Evolutionary conservation across 768 basidiomycete genomes (phyloP).

Genomic region (Naganishia vaughanmartiniae): DNA sequence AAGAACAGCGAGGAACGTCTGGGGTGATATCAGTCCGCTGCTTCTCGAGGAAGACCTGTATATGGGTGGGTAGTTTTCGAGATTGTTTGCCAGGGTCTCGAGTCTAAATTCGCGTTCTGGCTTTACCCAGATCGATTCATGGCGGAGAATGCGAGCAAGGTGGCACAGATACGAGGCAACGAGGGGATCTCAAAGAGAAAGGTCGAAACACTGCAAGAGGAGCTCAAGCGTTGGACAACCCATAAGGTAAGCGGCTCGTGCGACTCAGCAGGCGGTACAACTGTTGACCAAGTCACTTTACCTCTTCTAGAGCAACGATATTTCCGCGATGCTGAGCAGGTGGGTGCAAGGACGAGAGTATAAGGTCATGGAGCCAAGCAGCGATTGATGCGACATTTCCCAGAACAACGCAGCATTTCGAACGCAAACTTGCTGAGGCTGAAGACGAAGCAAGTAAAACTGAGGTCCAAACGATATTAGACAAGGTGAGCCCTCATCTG

Average conservation of each 20-base stretch:
- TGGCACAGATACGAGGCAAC: slow-evolving; percentile 18
- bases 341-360: background rate
- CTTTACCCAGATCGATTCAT: slow-evolving; percentile 5
- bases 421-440: slow-evolving; percentile 4
- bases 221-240: slow-evolving; percentile 6
- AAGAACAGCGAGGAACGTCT: slow-evolving; percentile 16
- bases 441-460: background rate
- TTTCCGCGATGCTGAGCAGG: background rate
- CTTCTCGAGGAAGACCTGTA: slow-evolving; percentile 15
- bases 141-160: slow-evolving; percentile 14
- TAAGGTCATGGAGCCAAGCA: background rate
- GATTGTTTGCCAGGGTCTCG: too few species aligned
- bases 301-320: background rate
- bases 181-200: slow-evolving; percentile 11
- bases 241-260: background rate
- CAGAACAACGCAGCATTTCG: slow-evolving; percentile 20
- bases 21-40: slow-evolving; percentile 10
- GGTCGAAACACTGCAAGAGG: slow-evolving; percentile 12
- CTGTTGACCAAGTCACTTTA: background rate
- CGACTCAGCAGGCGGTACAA: too few species aligned
- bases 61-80: background rate
- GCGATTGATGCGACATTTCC: background rate
- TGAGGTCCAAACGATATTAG: background rate
- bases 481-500: background rate
- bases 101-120: too few species aligned